Percentiles rank a stretch among this genome's conserved stretches.
Conservation (phyloP, 257 asterid species). For the Solanum appendiculatum region DNA sequence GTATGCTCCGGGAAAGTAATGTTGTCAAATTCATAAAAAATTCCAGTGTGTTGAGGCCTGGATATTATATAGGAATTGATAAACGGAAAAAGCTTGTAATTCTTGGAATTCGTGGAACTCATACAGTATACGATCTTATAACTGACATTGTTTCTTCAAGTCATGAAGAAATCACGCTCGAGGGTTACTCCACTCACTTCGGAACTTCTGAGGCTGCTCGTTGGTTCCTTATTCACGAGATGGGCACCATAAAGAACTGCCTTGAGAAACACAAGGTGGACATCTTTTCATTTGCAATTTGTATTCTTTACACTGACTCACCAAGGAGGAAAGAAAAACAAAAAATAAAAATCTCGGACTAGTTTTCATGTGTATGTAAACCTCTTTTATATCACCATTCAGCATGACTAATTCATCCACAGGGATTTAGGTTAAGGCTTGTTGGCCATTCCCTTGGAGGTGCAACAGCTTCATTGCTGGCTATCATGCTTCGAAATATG, state of each 20-base stretch:
- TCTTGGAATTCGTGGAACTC: constrained; percentile 97
- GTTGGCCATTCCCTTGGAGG: constrained; percentile 99
- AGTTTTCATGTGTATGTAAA: not conserved
- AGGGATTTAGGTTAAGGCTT: constrained; percentile 97
- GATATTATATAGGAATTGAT: constrained; percentile 79
- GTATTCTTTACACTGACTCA: not conserved
- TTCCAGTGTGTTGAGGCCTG: constrained; percentile 84
- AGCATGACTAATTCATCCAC: constrained; percentile 45
- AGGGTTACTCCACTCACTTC: constrained; percentile 82
- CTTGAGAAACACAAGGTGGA: constrained; percentile 74
- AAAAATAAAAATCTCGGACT: not conserved
- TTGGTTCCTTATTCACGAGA: constrained; percentile 76
- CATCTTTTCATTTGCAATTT: not conserved
- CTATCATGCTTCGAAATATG: constrained; percentile 75
- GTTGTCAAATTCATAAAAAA: constrained; percentile 60
- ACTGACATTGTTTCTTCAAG: constrained; percentile 78
- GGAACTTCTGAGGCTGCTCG: constrained; percentile 97
- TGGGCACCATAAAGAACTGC: constrained; percentile 58
- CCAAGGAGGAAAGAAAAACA: not conserved
- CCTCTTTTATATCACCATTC: not conserved
- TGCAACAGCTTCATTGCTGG: constrained; percentile 83
- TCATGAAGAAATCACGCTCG: constrained; percentile 66
- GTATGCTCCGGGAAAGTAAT: constrained; percentile 80
- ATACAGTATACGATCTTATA: constrained; percentile 68
- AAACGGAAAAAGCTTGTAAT: constrained; percentile 62